Evolutionary conservation across 228 moss, liverwort and hornwort genomes (phyloP), one percentile per base, ranked within the genome.

Genomic region (Sphagnum magellanicum): DNA sequence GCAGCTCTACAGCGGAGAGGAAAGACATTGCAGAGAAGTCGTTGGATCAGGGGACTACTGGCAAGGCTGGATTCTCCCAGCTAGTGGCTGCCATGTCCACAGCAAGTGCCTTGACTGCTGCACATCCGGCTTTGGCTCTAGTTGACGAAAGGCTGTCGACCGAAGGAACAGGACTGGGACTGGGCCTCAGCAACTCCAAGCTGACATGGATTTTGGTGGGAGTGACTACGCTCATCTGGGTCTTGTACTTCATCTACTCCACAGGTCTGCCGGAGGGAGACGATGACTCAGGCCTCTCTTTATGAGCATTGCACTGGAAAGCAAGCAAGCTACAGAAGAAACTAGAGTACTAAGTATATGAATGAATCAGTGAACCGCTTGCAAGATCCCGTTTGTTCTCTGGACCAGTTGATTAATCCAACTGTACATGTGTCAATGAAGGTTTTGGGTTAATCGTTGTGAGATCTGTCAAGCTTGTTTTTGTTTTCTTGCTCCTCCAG

Each of bases 271-370:
- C 91, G 2, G 84, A 87, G 76, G 76, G 78, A 50, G 84, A 85
- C 55, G 89, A 91, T 60, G 83, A 84, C 70, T 89, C 89, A 0
- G 91, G 91, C 12, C 78, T 91, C 63, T 86, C 86, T 66, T 55
- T 55, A 12, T 55, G 12, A 55, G 3, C 32, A 32, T 32, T 32
- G 32, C 1, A 32, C 32, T 32, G 32, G 32, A 32, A 32, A 32
- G 32, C 32, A 32, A 32, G 32, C 2, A 3, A 32, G 32, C 32
- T 32, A 32, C 32, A 32, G 32, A 32, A 32, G 3, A 32, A 32
- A 32, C 32, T 32, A 32, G 32, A 32, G 3, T 32, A 32, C 2
- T 32, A 32, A 32, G 32, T 32, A 32, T 32, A 32, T 32, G 32
- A 32, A 32, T 32, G 32, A 32, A 32, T 32, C 32, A 32, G 32